A percentile compares a stretch with the other conserved stretches of the same genome.
These are phyloP conservation scores for Aspergillus campestris DNA, from an alignment of 495 filamentous ascomycete genomes.

Conservation along the genomic window DNA sequence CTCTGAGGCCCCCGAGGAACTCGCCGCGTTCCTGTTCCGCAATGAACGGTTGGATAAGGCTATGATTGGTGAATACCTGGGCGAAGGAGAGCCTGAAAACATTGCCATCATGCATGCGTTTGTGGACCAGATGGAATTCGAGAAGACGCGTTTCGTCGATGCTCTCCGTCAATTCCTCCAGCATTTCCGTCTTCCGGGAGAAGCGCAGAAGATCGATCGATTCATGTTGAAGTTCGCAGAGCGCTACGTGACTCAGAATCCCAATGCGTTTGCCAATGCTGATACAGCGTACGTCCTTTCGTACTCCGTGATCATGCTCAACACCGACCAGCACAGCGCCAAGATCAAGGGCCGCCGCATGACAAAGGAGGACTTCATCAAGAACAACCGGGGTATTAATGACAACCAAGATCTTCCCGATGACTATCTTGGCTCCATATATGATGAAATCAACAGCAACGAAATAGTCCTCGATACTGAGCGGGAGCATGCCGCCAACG, in stretches of 20 bases:
- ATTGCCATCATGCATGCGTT: constrained; percentile 98
- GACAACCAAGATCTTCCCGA: constrained; percentile 89
- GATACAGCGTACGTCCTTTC: constrained; percentile 95
- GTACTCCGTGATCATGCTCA: constrained; percentile 95
- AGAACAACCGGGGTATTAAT: constrained; percentile 98
- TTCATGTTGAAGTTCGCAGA: constrained; percentile 99
- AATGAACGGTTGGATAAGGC: constrained; percentile 78
- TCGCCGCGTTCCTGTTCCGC: constrained; percentile 71
- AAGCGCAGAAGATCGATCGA: constrained; percentile 98
- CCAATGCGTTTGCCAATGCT: constrained; percentile 95
- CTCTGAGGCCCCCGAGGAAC: constrained; percentile 66
- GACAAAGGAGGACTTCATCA: constrained; percentile 95
- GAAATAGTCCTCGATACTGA: constrained; percentile 95
- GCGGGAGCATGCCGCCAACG: constrained; percentile 72
- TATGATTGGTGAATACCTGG: constrained; percentile 88
- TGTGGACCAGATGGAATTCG: constrained; percentile 91
- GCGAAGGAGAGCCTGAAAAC: constrained; percentile 85
- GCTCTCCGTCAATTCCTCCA: constrained; percentile 86
- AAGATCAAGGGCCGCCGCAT: constrained; percentile 77
- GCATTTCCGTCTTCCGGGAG: constrained; percentile 88
- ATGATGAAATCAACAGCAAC: constrained; percentile 80
- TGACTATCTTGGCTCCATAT: constrained; percentile 85
- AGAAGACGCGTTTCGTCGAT: constrained; percentile 88
- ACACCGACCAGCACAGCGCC: constrained; percentile 87
- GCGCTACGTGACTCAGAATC: constrained; percentile 87